Evolutionary conservation across 1,284 basidiomycete genomes (phyloP).

Genomic region (Wolfiporia cocos): DNA sequence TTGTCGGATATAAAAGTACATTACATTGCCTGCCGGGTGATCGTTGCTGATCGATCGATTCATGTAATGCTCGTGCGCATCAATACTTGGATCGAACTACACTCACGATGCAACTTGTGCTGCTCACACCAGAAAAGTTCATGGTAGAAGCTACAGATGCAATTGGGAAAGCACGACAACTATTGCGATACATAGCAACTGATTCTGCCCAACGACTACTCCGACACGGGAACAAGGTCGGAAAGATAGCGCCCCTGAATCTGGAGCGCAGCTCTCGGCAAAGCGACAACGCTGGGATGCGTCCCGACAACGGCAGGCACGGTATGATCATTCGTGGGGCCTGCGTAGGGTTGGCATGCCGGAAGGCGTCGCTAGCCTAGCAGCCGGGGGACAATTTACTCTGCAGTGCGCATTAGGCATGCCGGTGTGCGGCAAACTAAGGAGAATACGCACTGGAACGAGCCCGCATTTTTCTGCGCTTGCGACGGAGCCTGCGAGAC

Average conservation of each 20-base stretch:
- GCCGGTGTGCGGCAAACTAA: background rate
- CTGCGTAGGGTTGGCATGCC: slow-evolving; percentile 12
- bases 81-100: too few species aligned
- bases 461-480: slow-evolving; percentile 88
- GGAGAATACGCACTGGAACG: slow-evolving; percentile 69
- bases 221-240: slow-evolving; percentile 15
- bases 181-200: slow-evolving; percentile 5
- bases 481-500: slow-evolving; percentile 81
- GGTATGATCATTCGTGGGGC: slow-evolving; percentile 12
- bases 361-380: slow-evolving; percentile 23
- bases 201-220: slow-evolving; percentile 14
- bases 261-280: slow-evolving; percentile 19
- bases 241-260: slow-evolving; percentile 15
- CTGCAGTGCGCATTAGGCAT: slow-evolving; percentile 14
- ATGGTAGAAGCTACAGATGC: too few species aligned
- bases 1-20: too few species aligned
- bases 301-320: slow-evolving; percentile 13
- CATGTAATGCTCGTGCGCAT: too few species aligned
- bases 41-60: too few species aligned
- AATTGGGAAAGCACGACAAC: background rate
- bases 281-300: slow-evolving; percentile 14
- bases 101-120: too few species aligned
- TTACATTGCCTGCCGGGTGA: too few species aligned
- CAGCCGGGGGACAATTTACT: slow-evolving; percentile 27
- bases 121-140: too few species aligned